Base-by-base conservation (phyloP, 1,139 yeast genomes). In the Taphrina flavorubra region DNA sequence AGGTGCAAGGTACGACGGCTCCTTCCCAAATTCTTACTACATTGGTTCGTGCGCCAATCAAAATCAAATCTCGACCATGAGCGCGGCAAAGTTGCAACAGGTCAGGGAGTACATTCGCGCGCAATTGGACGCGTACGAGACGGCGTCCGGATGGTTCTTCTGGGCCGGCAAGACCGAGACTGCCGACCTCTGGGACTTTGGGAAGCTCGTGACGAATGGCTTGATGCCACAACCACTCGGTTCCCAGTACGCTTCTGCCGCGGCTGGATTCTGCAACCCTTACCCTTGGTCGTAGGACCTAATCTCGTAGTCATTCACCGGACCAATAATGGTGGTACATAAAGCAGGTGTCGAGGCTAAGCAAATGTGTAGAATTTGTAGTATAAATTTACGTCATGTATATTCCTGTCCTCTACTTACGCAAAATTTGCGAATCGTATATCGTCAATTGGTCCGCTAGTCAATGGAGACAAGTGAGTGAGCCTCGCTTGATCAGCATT, bases 111-210 rank as follows among this genome's bases (percentile, higher is more conserved):
- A 83, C 76, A 82, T 92, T 70, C 97, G 92, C 79, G 97, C 97
- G 40, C 98, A 94, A 81, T 79, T 94, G 74, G 97, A 90, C 75
- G 89, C 95, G 1, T 91, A 83, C 75, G 91, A 87, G 74, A 60
- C 68, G 6, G 83, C 83, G 70, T 39, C 42, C 31, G 97, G 97
- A 16, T 92, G 96, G 92, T 83, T 92, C 71, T 90, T 88, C 82
- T 94, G 97, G 99, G 87, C 87, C 78, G 92, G 88, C 86, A 92
- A 91, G 81, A 89, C 96, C 40, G 98, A 94, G 78, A 68, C 70
- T 11, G 85, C 95, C 20, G 78, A 88, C 65, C 97, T 92, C 77
- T 94, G 98, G 98, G 96, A 90, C 79, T 82, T 89, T 78, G 81
- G 82, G 70, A 81, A 82, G 71, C 83, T 92, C 74, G 80, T 84